A percentile compares a stretch with the other conserved stretches of the same genome.
These are phyloP conservation scores for Geopyxis carbonaria DNA, from an alignment of 495 filamentous ascomycete genomes.

Conservation along the genomic window DNA sequence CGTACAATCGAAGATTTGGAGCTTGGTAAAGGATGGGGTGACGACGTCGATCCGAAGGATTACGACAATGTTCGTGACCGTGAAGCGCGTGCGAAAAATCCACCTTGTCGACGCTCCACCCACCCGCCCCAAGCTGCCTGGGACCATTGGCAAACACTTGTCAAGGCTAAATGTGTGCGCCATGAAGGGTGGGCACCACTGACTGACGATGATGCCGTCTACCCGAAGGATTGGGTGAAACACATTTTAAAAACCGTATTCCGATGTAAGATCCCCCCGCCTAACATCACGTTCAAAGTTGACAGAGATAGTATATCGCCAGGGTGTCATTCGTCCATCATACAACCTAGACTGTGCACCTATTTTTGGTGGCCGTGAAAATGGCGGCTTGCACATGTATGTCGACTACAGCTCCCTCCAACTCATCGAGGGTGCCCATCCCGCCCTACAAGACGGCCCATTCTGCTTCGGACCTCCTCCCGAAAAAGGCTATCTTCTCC, in stretches of 20 bases:
- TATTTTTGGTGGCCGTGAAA: slow-evolving; percentile 5
- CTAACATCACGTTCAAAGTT: not conserved
- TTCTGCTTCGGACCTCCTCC: too few species aligned
- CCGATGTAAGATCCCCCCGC: too few species aligned
- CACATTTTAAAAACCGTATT: slow-evolving; percentile 9
- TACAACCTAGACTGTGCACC: slow-evolving; percentile 8
- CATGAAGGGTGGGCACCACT: slow-evolving; percentile 1
- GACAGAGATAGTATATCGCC: slow-evolving; percentile 4
- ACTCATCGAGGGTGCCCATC: slow-evolving; percentile 3
- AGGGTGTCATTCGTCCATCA: slow-evolving; percentile 7
- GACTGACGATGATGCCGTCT: slow-evolving; percentile 1
- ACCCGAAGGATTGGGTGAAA: slow-evolving; percentile 10
- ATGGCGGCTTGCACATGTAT: slow-evolving; percentile 8
- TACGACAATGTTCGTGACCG: not conserved
- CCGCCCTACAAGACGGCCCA: slow-evolving; percentile 6
- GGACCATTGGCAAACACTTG: slow-evolving; percentile 9
- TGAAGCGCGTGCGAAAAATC: slow-evolving; percentile 1
- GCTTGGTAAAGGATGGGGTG: not conserved
- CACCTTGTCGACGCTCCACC: slow-evolving; percentile 1
- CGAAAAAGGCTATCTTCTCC: slow-evolving; percentile 6
- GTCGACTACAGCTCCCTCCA: slow-evolving; percentile 10
- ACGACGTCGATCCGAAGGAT: not conserved
- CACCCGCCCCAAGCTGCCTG: slow-evolving; percentile 3
- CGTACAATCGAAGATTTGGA: not conserved
- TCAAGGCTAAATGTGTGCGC: slow-evolving; percentile 5